phyloP scores from a whole-genome alignment of 768 basidiomycete species.

The Tylopilus intermedius region DNA sequence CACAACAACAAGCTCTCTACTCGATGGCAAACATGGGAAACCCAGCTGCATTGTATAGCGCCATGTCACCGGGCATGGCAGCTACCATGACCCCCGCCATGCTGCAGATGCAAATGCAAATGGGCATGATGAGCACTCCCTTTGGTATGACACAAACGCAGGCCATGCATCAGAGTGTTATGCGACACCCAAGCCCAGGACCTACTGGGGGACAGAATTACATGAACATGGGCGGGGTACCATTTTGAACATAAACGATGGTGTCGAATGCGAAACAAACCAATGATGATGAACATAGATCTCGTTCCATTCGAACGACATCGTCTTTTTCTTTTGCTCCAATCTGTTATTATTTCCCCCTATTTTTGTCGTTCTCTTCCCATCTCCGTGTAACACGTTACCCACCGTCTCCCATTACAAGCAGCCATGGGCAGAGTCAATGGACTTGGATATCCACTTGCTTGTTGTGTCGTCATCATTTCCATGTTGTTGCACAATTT shows the following conservation, averaged over 20 bases:
- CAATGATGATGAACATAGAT: constrained; percentile 24
- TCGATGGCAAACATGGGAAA: constrained; percentile 37
- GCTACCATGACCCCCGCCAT: constrained; percentile 29
- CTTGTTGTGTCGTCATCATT: constrained; percentile 51
- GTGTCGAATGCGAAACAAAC: constrained; percentile 8
- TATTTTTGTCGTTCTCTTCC: constrained; percentile 17
- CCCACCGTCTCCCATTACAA: constrained; percentile 29
- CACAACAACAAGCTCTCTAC: constrained; percentile 44
- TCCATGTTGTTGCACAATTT: constrained; percentile 3
- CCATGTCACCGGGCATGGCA: constrained; percentile 31
- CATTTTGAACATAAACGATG: constrained; percentile 23
- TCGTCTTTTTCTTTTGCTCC: constrained; percentile 6
- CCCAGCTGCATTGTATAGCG: constrained; percentile 39
- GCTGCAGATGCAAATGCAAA: constrained; percentile 46
- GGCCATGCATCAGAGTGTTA: constrained; percentile 81
- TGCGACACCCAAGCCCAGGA: constrained; percentile 74
- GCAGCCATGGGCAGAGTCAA: constrained; percentile 40
- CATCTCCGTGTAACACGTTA: constrained; percentile 26
- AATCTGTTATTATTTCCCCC: constrained; percentile 15
- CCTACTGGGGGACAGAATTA: constrained; percentile 45
- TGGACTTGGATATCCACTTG: constrained; percentile 51
- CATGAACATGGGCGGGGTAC: constrained; percentile 39
- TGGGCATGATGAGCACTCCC: constrained; percentile 44
- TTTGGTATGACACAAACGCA: constrained; percentile 56
- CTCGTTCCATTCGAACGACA: constrained; percentile 16